A percentile compares a stretch with the other conserved stretches of the same genome.
phyloP scores from a whole-genome alignment of 2,329 filamentous ascomycete genomes.

The Chlorencoelia australis region DNA sequence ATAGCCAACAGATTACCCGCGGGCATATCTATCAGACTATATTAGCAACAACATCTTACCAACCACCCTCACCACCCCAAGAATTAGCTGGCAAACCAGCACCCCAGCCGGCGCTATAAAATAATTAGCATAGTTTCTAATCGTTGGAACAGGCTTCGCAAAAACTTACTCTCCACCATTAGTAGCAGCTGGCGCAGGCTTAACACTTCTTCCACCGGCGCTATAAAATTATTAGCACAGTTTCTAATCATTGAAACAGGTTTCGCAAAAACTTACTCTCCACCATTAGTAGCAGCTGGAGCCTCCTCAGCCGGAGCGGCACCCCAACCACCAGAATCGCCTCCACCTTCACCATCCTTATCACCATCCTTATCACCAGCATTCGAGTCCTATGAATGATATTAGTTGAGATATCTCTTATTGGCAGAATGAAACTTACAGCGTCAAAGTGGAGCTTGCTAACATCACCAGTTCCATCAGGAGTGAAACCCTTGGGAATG shows the following conservation, averaged over 20 bases:
- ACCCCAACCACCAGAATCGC: conserved; percentile 5
- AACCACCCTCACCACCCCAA: too few species aligned
- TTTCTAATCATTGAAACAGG: too few species aligned
- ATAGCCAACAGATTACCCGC: too few species aligned
- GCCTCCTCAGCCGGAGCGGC: conserved; percentile 1
- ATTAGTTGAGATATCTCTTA: too few species aligned
- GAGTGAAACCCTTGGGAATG: conserved; percentile 42
- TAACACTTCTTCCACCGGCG: not conserved
- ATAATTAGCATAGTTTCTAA: too few species aligned
- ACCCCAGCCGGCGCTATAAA: not conserved
- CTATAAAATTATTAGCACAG: too few species aligned
- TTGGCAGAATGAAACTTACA: too few species aligned
- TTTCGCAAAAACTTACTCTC: not conserved
- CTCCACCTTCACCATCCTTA: conserved; percentile 1
- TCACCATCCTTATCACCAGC: conserved; percentile 32
- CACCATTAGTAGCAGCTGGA: conserved; percentile 1
- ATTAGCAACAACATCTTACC: too few species aligned
- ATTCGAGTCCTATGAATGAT: conserved; percentile 50
- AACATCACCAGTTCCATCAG: conserved; percentile 21
- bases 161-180: too few species aligned
- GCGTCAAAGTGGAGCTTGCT: conserved; percentile 36
- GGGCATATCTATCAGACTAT: too few species aligned
- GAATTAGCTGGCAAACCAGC: not conserved
- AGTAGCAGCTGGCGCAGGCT: not conserved
- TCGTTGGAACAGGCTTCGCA: not conserved